Percentiles rank a stretch among this genome's conserved stretches.
Evolutionary conservation across 768 basidiomycete species (phyloP).

Genomic region (Lactarius trivialis): DNA sequence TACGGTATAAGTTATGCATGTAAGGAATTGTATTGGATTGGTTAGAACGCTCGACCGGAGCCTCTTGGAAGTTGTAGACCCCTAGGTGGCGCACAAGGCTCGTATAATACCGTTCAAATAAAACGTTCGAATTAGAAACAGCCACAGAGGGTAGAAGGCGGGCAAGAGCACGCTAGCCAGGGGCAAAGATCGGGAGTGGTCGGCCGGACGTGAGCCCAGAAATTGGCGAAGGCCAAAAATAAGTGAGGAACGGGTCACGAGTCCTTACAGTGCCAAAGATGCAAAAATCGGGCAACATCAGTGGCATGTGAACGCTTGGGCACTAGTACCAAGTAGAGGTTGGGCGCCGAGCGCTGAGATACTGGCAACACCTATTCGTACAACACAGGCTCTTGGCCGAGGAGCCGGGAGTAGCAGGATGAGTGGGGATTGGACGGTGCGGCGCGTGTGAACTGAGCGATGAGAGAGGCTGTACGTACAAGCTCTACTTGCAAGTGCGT

Average conservation of each 20-base stretch:
- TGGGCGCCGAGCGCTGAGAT: neutral
- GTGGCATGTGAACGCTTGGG: neutral
- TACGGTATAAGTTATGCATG: neutral
- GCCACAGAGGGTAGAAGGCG: neutral
- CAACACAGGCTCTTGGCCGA: neutral
- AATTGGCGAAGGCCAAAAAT: constrained; percentile 6
- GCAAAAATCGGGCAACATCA: neutral
- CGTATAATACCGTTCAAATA: neutral
- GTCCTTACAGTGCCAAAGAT: neutral
- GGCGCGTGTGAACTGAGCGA: neutral
- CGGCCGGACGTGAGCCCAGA: neutral
- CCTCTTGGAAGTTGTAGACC: neutral
- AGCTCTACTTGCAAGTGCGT: neutral
- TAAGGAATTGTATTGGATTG: neutral
- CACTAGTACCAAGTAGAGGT: neutral
- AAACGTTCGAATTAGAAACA: neutral
- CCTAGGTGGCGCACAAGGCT: neutral
- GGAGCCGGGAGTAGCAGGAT: neutral
- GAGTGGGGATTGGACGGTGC: constrained; percentile 1
- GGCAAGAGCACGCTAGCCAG: neutral
- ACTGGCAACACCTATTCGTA: neutral
- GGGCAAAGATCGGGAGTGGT: constrained; percentile 2
- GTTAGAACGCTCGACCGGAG: neutral
- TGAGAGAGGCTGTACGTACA: neutral
- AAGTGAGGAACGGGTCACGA: constrained; percentile 6